phyloP scores from a whole-genome alignment of 345 rosid genomes.

The Pistacia vera region DNA sequence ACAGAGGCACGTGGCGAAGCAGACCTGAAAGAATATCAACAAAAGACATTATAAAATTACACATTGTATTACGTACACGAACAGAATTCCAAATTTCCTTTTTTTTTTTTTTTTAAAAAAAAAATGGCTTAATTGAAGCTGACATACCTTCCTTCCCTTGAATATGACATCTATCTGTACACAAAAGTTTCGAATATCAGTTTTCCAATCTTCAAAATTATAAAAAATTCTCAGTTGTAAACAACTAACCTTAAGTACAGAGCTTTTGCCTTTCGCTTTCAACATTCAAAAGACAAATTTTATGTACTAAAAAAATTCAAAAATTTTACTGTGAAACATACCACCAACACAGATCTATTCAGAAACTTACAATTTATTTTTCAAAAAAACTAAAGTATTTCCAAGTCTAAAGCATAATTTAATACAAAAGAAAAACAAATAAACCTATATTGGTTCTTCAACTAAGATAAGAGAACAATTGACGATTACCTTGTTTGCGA shows the following conservation, averaged over 20 bases:
- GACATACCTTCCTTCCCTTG: constrained; percentile 59
- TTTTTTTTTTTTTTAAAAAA: too few species aligned
- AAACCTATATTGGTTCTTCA: too few species aligned
- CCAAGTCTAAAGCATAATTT: too few species aligned
- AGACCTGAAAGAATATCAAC: constrained; percentile 34
- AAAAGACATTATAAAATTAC: neutral
- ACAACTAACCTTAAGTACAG: neutral
- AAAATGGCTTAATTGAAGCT: too few species aligned
- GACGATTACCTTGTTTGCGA: neutral
- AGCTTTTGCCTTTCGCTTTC: neutral
- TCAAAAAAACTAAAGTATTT: too few species aligned
- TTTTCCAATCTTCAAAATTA: neutral
- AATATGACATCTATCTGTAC: constrained; percentile 44
- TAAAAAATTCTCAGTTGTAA: neutral
- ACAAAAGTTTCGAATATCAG: constrained; percentile 11
- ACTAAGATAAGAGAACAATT: neutral
- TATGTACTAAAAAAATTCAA: neutral
- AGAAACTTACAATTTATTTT: neutral
- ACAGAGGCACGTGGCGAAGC: constrained; percentile 36
- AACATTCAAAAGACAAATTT: neutral
- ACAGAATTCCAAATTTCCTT: too few species aligned
- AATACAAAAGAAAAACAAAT: too few species aligned
- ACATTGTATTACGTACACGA: too few species aligned
- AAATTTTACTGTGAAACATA: neutral
- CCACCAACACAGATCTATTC: neutral